phyloP scores from a whole-genome alignment of 345 rosid species.

The Gossypium anomalum region DNA sequence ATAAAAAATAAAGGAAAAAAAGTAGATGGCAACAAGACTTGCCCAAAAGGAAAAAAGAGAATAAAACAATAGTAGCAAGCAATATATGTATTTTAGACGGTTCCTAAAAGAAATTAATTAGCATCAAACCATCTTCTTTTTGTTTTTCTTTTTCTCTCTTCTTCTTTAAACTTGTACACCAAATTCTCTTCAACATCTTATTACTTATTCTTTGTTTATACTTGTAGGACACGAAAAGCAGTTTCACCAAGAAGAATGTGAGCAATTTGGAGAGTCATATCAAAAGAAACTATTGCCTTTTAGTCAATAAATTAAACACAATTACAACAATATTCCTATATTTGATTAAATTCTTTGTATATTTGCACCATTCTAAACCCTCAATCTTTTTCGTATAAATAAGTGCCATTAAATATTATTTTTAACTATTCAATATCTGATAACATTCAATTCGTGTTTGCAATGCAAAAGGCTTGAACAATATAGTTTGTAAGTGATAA shows the following conservation, averaged over 20 bases:
- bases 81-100: no score
- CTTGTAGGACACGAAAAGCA: conserved; percentile 1
- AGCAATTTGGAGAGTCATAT: not conserved
- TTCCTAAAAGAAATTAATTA: no score
- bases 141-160: not conserved
- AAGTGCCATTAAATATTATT: not conserved
- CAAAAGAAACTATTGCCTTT: not conserved
- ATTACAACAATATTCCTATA: not conserved
- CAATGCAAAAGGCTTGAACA: not conserved
- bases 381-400: not conserved
- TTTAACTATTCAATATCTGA: not conserved
- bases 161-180: not conserved
- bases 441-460: not conserved
- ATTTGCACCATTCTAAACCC: not conserved
- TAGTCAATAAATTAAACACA: not conserved
- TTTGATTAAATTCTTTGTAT: not conserved
- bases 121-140: not conserved
- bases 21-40: no score
- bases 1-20: no score
- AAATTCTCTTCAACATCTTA: not conserved
- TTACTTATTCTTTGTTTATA: conserved; percentile 12
- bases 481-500: not conserved
- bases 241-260: not conserved
- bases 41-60: no score
- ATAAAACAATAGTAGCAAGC: no score